Base-by-base conservation (phyloP, 164 flowering plant genomes). In the Tetrastigma voinierianum region DNA sequence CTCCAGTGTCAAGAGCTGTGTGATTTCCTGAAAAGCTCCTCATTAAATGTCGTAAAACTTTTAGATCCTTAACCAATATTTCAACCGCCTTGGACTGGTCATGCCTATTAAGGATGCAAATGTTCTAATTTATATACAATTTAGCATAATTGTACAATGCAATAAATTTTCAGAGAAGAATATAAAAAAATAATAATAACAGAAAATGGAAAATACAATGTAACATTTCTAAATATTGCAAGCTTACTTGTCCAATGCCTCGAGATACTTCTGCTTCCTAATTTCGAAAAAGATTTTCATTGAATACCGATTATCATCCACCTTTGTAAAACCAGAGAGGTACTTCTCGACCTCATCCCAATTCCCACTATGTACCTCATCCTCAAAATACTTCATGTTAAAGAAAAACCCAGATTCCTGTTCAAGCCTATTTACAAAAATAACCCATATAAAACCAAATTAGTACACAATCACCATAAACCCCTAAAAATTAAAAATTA, bases 341-440 rank as follows among this genome's bases (percentile, higher is more conserved):
- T 93, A 93, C 58, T 59, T 81, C 82, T 90, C 96, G 45, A 89
- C 96, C 69, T 89, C 98, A 60, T 89, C 95, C 95, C 95, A 93
- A 19, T 87, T 81, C 46, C 98, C 98, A 77, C 74, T 80, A 43
- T 80, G 79, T 58, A 93, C 88, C 62, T 78, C 85, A 45, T 90
- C 93, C 78, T 93, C 96, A 66, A 93, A 90, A 72, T 93, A 83
- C 69, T 84, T 87, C 93, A 90, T 84, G 73, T 89, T 87, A 70
- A 93, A 90, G 93, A 81, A 93, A 77, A 93, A 87, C 62, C 96
- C 96, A 32, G 98, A 90, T 73, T 93, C 98, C 74, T 90, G 90
- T 55, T 93, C 98, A 60, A 90, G 78, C 81, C 96, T 90, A 71
- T 44, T 18, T 18, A 24, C 18, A 10, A 73, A 24, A 70, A 44